phyloP scores from a whole-genome alignment of 495 filamentous ascomycete genomes.

The Penicillium atrosanguineum region DNA sequence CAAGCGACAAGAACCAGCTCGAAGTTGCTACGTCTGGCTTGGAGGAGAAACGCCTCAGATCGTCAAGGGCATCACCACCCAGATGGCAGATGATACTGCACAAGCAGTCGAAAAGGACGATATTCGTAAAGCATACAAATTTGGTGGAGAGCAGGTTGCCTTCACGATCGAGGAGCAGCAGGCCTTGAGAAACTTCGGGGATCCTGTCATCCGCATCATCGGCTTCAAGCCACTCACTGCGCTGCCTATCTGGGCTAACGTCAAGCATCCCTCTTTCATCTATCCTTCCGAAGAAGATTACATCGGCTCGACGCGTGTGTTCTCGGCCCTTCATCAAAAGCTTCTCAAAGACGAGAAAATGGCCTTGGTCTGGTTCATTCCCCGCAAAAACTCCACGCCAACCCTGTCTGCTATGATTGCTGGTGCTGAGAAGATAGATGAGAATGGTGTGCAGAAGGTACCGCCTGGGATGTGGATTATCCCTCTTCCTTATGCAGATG shows the following conservation, averaged over 20 bases:
- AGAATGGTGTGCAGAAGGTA: constrained; percentile 62
- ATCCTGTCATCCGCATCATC: constrained; percentile 81
- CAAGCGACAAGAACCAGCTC: constrained; percentile 73
- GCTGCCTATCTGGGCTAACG: constrained; percentile 81
- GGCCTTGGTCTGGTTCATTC: constrained; percentile 84
- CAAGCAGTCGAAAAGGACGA: constrained; percentile 75
- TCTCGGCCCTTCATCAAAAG: constrained; percentile 86
- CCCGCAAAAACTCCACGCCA: constrained; percentile 75
- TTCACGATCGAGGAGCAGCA: constrained; percentile 83
- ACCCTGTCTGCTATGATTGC: constrained; percentile 78
- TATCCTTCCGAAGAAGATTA: constrained; percentile 91
- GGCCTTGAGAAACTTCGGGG: constrained; percentile 71
- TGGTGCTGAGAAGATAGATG: constrained; percentile 63
- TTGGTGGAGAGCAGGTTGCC: constrained; percentile 83
- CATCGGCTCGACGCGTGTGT: constrained; percentile 88
- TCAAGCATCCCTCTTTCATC: constrained; percentile 83
- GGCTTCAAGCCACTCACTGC: constrained; percentile 84
- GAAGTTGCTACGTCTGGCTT: constrained; percentile 82
- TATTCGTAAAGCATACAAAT: constrained; percentile 91
- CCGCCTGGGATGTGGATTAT: constrained; percentile 89
- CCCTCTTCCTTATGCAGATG: constrained; percentile 86
- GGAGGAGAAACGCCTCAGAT: constrained; percentile 81
- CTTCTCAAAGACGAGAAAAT: constrained; percentile 74
- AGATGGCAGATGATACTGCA: constrained; percentile 71
- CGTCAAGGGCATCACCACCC: constrained; percentile 66